phyloP scores from a whole-genome alignment of 2,329 filamentous ascomycete genomes.

The Exophiala sideris region DNA sequence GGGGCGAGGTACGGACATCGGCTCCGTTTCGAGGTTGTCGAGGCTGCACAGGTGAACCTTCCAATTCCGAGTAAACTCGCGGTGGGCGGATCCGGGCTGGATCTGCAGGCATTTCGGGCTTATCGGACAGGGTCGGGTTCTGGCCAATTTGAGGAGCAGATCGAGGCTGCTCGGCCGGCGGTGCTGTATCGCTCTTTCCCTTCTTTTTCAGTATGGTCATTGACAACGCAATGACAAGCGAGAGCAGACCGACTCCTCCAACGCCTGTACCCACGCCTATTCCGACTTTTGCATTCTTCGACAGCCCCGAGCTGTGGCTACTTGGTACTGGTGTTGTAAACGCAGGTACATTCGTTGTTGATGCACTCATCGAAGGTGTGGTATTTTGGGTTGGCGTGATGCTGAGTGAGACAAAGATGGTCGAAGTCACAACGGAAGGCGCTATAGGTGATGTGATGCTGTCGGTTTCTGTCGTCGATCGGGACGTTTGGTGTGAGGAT shows the following conservation, averaged over 20 bases:
- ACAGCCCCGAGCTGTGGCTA: neutral
- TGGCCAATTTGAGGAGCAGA: no score
- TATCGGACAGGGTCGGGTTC: neutral
- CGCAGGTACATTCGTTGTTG: neutral
- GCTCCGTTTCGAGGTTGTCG: neutral
- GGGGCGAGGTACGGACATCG: neutral
- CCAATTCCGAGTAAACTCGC: neutral
- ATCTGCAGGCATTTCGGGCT: neutral
- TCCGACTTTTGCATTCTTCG: neutral
- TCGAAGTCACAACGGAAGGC: neutral
- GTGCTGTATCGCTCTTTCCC: neutral
- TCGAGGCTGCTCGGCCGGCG: no score
- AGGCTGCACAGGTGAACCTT: neutral
- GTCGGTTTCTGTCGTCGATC: neutral
- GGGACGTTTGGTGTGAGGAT: neutral
- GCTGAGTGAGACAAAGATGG: neutral
- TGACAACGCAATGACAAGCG: neutral
- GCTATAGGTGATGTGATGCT: neutral
- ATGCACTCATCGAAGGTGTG: neutral
- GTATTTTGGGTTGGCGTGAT: neutral
- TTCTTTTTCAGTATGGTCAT: neutral
- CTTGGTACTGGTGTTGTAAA: neutral
- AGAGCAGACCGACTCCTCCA: neutral
- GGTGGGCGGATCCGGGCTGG: neutral
- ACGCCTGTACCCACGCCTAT: conserved; percentile 1